Evolutionary conservation across 2,329 filamentous ascomycete genomes (phyloP).

Genomic region (Dendrostoma leiphaemia): DNA sequence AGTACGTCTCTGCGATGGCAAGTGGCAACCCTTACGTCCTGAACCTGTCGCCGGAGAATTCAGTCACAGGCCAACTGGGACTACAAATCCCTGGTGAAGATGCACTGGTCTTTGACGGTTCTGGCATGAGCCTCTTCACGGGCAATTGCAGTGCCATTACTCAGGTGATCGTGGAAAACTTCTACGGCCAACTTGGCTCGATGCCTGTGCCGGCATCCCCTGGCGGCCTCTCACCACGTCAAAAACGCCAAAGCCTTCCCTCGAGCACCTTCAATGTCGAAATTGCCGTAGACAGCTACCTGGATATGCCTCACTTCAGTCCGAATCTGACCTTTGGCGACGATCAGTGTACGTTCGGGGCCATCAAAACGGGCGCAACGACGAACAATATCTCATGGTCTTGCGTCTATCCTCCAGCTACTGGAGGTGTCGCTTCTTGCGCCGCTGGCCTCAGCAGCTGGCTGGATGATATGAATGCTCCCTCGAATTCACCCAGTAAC

Average conservation of each 20-base stretch:
- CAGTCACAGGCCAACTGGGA: constrained; percentile 19
- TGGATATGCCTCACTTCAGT: constrained; percentile 12
- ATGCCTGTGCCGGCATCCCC: constrained; percentile 3
- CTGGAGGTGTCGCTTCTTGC: constrained; percentile 21
- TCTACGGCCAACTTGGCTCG: constrained; percentile 21
- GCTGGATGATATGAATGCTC: constrained; percentile 13
- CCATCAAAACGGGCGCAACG: constrained; percentile 1
- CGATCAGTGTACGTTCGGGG: constrained; percentile 18
- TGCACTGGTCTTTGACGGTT: constrained; percentile 22
- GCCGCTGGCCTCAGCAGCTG: constrained; percentile 20
- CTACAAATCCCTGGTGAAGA: constrained; percentile 18
- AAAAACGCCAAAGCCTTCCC: constrained; percentile 6
- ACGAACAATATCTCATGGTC: constrained; percentile 22
- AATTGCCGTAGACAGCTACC: constrained; percentile 17
- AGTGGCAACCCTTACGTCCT: constrained; percentile 20
- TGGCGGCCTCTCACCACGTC: background rate
- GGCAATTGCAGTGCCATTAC: constrained; percentile 20
- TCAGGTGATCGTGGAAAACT: constrained; percentile 21
- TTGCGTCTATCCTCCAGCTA: constrained; percentile 22
- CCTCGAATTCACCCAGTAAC: constrained; percentile 6
- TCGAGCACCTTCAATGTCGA: constrained; percentile 23
- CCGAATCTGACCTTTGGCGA: constrained; percentile 22
- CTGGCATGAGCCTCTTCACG: constrained; percentile 23
- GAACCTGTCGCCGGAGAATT: constrained; percentile 21
- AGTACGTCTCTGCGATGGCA: constrained; percentile 22